Evolutionary conservation across 371 early-diverging fungal species (phyloP), one percentile per base, ranked within the genome.

Genomic region (Actinomortierella wolfii): DNA sequence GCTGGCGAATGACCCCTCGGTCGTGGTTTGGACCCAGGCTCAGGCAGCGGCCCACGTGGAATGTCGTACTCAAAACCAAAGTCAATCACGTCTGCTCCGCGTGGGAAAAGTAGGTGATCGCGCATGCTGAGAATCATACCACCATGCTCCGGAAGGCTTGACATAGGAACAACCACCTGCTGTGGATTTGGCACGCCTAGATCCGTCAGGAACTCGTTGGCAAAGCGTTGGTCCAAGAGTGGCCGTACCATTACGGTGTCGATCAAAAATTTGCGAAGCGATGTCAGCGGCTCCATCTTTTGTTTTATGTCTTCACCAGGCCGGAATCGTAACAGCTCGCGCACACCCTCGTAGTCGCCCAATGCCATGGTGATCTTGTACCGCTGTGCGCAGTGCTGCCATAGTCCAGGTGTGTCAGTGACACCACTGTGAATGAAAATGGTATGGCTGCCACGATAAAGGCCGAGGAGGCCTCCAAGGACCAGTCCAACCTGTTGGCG

Each of bases 401-500:
- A 94, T 6, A 87, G 82, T 18, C 88, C 86, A 2, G 91, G 87
- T 1, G 82, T 73, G 18, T 88, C 89, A 34, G 87, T 76, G 18
- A 87, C 83, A 4, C 81, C 76, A 23, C 87, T 87, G 68, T 83
- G 83, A 7, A 88, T 67, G 76, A 86, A 88, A 3, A 93, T 63
- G 0, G 87, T 85, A 43, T 81, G 81, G 57, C 88, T 81, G 2
- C 94, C 95, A 39, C 85, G 78, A 77, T 81, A 93, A 18, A 91
- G 82, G 11, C 89, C 88, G 55, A 83, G 70, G 13, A 95, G 78
- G 1, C 86, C 83, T 25, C 90, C 86, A 8, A 88, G 59, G 4
- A 91, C 77, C 21, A 95, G 73, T 1, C 95, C 95, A 41, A 92
- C 78, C 64, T 93, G 92, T 57, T 92, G 92, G 17, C 95, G 81